Evolutionary conservation across 345 rosid species (phyloP).

Genomic region (Luvunga scandens): DNA sequence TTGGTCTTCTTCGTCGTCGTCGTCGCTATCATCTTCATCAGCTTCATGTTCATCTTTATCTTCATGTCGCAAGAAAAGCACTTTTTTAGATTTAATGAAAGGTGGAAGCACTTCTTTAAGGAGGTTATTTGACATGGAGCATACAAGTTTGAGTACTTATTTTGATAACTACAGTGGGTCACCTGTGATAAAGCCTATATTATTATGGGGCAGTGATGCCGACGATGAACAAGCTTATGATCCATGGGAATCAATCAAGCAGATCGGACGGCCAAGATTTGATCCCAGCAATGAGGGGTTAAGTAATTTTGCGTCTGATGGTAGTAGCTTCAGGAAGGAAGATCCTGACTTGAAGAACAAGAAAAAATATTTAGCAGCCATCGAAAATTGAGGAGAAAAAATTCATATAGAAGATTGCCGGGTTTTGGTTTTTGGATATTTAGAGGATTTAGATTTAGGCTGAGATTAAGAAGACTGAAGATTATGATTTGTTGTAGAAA

Average conservation of each 20-base stretch:
- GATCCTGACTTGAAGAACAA: conserved; percentile 1
- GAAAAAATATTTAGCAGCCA: neutral
- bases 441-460: conserved; percentile 30
- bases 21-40: conserved; percentile 15
- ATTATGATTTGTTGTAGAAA: conserved; percentile 45
- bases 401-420: conserved; percentile 45
- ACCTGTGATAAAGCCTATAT: conserved; percentile 37
- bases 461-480: conserved; percentile 38
- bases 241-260: conserved; percentile 42
- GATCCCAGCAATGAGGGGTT: neutral
- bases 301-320: conserved; percentile 27
- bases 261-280: neutral
- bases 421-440: conserved; percentile 34
- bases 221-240: conserved; percentile 26
- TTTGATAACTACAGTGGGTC: conserved; percentile 47
- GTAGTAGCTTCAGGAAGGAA: conserved; percentile 22
- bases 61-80: conserved; percentile 24
- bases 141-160: conserved; percentile 42
- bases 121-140: conserved; percentile 58
- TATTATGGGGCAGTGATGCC: conserved; percentile 44
- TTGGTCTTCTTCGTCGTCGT: conserved; percentile 37
- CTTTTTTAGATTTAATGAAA: conserved; percentile 43
- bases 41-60: conserved; percentile 27
- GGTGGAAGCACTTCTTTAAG: conserved; percentile 38
- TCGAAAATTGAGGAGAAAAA: conserved; percentile 38